A percentile compares a stretch with the other conserved stretches of the same genome.
These are phyloP conservation scores for Excoecaria cochinchinensis DNA, from an alignment of 345 rosid genomes.

Conservation along the genomic window DNA sequence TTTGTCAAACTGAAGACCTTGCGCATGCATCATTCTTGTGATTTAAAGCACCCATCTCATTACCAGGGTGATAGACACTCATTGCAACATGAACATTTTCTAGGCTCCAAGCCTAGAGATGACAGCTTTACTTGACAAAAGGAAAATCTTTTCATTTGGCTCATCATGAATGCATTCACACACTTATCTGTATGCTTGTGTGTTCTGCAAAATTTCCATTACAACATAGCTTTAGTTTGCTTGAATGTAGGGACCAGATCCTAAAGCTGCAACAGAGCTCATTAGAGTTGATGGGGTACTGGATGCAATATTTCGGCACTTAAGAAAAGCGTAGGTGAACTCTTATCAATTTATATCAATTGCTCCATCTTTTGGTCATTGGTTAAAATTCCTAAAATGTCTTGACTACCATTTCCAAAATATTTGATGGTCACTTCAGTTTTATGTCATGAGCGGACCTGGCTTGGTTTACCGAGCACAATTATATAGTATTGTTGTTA, in stretches of 20 bases:
- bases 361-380: background rate
- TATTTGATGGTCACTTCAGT: background rate
- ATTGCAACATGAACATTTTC: background rate
- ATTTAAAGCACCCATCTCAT: background rate
- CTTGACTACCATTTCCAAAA: background rate
- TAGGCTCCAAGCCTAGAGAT: background rate
- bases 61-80: background rate
- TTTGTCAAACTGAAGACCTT: background rate
- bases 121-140: background rate
- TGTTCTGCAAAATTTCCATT: slow-evolving; percentile 25
- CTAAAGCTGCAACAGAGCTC: slow-evolving; percentile 82
- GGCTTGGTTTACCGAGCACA: background rate
- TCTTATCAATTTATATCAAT: slow-evolving; percentile 3
- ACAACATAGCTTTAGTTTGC: slow-evolving; percentile 29
- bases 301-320: slow-evolving; percentile 81
- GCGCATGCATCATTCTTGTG: background rate
- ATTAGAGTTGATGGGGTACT: slow-evolving; percentile 67
- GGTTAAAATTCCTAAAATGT: background rate
- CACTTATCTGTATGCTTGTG: background rate
- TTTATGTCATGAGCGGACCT: background rate
- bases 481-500: slow-evolving; percentile 3
- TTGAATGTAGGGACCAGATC: slow-evolving; percentile 79
- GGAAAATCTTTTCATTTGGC: background rate
- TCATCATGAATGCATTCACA: background rate
- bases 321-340: slow-evolving; percentile 68